Evolutionary conservation across 148 eudicot genomes (phyloP).

Genomic region (Nepenthes gracilis): DNA sequence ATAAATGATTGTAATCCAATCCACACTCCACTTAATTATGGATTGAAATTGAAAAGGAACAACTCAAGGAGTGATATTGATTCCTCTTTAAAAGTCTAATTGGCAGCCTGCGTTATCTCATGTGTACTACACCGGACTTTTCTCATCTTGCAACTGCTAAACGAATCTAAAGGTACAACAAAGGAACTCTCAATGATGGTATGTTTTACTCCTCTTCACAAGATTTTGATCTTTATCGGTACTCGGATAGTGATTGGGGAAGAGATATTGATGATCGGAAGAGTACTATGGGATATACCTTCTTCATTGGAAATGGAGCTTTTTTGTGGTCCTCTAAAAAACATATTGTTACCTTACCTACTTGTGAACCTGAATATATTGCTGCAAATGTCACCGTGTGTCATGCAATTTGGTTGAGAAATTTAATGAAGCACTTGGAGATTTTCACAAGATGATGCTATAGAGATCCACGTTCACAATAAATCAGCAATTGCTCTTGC

Average conservation of each 20-base stretch:
- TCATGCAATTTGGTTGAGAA: constrained; percentile 5
- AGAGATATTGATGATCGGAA: constrained; percentile 4
- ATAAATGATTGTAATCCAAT: constrained; percentile 6
- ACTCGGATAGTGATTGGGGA: constrained; percentile 5
- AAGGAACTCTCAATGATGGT: not conserved
- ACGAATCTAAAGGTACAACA: not conserved
- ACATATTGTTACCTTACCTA: constrained; percentile 4
- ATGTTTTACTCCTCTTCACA: not conserved
- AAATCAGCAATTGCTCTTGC: not conserved
- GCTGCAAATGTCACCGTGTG: not conserved
- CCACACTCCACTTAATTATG: not conserved
- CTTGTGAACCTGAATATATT: constrained; percentile 4
- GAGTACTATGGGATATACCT: not conserved
- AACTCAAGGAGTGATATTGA: not conserved
- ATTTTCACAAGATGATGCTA: not conserved
- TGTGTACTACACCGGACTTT: constrained; percentile 4
- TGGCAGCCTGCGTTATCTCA: constrained; percentile 6
- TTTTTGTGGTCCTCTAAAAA: constrained; percentile 8
- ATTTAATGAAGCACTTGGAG: not conserved
- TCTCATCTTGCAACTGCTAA: not conserved
- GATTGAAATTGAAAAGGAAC: not conserved
- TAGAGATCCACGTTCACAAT: not conserved
- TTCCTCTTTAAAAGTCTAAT: not conserved
- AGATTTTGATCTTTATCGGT: not conserved
- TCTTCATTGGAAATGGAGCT: not conserved